A percentile compares a stretch with the other conserved stretches of the same genome.
Conservation (phyloP, 306 rosid genomes). For the Casuarina glauca region DNA sequence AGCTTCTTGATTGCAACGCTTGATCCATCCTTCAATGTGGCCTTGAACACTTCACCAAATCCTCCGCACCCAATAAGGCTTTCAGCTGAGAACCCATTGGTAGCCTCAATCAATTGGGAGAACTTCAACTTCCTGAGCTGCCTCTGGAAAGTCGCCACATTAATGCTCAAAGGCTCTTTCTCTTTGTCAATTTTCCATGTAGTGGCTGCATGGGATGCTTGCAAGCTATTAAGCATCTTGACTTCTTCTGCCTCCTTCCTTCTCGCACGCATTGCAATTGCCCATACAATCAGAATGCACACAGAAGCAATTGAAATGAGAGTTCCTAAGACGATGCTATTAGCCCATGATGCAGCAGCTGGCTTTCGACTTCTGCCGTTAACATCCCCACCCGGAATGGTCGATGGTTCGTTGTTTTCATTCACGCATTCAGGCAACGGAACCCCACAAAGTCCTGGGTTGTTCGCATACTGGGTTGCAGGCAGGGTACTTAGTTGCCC, state of each 20-base stretch:
- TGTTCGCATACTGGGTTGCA: constrained; percentile 80
- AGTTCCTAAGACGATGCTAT: constrained; percentile 79
- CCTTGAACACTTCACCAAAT: constrained; percentile 95
- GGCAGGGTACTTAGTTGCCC: constrained; percentile 96
- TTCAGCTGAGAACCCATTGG: constrained; percentile 95
- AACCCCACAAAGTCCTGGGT: constrained; percentile 96
- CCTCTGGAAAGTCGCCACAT: constrained; percentile 95
- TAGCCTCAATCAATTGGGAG: constrained; percentile 94
- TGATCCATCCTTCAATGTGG: constrained; percentile 84
- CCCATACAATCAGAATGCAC: constrained; percentile 86
- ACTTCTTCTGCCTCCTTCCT: constrained; percentile 82
- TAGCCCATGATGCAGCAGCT: constrained; percentile 70
- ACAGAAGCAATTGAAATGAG: constrained; percentile 83
- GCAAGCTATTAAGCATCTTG: constrained; percentile 88
- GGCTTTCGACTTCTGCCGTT: constrained; percentile 45
- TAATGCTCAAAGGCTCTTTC: constrained; percentile 90
- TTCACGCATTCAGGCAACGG: constrained; percentile 75
- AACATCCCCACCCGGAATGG: constrained; percentile 38
- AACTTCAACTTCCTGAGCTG: constrained; percentile 93
- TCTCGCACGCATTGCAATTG: constrained; percentile 80
- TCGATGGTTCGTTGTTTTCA: constrained; percentile 39
- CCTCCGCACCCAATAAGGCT: constrained; percentile 96
- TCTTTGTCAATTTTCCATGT: constrained; percentile 98
- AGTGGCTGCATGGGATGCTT: constrained; percentile 88
- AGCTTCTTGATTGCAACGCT: constrained; percentile 97